Conservation (phyloP, 176 grass and related monocot species). For the Ananas comosus region DNA sequence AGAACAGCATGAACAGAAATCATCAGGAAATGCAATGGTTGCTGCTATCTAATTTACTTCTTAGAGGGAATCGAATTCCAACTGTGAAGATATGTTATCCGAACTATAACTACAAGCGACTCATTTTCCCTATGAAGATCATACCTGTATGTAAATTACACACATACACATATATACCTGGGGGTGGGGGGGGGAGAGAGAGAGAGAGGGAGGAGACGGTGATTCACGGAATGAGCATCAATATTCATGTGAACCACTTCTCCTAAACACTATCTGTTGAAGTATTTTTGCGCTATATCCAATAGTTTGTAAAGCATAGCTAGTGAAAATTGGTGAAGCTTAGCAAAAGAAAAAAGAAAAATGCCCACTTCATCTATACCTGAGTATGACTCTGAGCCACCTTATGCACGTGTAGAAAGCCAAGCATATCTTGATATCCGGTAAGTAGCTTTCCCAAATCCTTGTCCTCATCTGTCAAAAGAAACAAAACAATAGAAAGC, state of each 20-base stretch:
- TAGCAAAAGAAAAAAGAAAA: not conserved
- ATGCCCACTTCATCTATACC: slow-evolving; percentile 23
- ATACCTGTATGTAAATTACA: too few species aligned
- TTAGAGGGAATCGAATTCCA: not conserved
- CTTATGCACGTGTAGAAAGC: slow-evolving; percentile 87
- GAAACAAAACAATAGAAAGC: slow-evolving; percentile 9
- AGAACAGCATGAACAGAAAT: not conserved
- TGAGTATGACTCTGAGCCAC: slow-evolving; percentile 74
- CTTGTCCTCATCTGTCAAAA: slow-evolving; percentile 85
- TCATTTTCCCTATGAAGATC: too few species aligned
- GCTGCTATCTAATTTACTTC: not conserved
- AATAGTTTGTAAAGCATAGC: not conserved
- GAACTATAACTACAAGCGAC: too few species aligned
- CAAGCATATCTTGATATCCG: slow-evolving; percentile 89
- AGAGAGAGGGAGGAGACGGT: too few species aligned
- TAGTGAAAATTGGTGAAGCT: not conserved
- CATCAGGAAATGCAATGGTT: not conserved
- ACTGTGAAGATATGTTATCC: slow-evolving; percentile 5
- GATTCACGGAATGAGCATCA: too few species aligned
- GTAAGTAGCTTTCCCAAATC: slow-evolving; percentile 72
- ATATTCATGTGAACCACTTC: not conserved
- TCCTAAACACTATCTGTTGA: not conserved
- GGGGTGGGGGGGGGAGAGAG: too few species aligned
- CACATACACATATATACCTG: too few species aligned
- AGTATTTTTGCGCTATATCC: not conserved